A percentile compares a stretch with the other conserved stretches of the same genome.
phyloP scores from a whole-genome alignment of 2,329 filamentous ascomycete species.

The Cladosporium sp. region DNA sequence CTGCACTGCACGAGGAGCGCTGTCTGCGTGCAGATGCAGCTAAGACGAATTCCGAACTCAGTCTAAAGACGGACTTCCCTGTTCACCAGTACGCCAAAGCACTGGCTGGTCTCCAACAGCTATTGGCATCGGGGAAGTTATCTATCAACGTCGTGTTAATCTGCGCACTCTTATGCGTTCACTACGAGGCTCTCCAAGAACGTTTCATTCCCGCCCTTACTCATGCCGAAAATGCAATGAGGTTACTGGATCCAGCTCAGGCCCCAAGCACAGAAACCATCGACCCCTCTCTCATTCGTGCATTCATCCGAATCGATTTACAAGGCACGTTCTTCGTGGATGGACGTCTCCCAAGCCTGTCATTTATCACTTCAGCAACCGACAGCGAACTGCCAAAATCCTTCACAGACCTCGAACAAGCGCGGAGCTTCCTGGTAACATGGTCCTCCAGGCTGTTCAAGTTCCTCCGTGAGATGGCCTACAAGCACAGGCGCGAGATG shows the following conservation, averaged over 20 bases:
- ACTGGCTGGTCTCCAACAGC: slow-evolving; percentile 33
- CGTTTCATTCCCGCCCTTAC: slow-evolving; percentile 36
- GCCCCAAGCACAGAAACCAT: slow-evolving; percentile 28
- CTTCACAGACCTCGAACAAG: slow-evolving; percentile 34
- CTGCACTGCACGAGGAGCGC: slow-evolving; percentile 36
- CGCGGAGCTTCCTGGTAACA: slow-evolving; percentile 33
- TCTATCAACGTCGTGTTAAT: slow-evolving; percentile 35
- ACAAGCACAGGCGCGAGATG: slow-evolving; percentile 31
- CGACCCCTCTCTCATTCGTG: slow-evolving; percentile 32
- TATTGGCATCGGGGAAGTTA: slow-evolving; percentile 29
- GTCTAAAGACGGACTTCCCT: slow-evolving; percentile 32
- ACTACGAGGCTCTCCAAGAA: slow-evolving; percentile 39
- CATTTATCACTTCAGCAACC: slow-evolving; percentile 32
- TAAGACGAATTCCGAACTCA: slow-evolving; percentile 26
- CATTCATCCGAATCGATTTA: slow-evolving; percentile 37
- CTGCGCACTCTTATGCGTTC: slow-evolving; percentile 37
- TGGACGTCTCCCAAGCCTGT: slow-evolving; percentile 33
- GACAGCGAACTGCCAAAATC: slow-evolving; percentile 30
- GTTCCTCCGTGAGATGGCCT: slow-evolving; percentile 34
- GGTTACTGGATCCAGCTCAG: slow-evolving; percentile 28
- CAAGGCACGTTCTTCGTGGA: slow-evolving; percentile 35
- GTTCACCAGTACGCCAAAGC: slow-evolving; percentile 37
- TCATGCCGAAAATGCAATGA: slow-evolving; percentile 38
- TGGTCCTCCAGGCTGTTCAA: slow-evolving; percentile 36
- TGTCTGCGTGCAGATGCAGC: slow-evolving; percentile 25